phyloP scores from a whole-genome alignment of 148 eudicot species.

The Chenopodium suecicum region DNA sequence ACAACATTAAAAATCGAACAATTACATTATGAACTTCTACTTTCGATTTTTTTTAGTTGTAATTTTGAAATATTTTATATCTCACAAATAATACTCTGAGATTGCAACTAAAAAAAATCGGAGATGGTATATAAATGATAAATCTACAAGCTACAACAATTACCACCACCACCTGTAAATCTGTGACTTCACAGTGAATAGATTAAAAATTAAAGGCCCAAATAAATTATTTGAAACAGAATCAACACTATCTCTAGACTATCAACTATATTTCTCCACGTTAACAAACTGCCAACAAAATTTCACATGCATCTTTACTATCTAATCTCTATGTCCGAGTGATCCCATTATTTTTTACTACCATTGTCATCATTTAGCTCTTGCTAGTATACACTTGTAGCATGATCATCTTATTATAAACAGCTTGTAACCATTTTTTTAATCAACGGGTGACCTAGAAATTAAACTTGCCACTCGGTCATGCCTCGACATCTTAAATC shows the following conservation, averaged over 20 bases:
- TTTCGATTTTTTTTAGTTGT: no score
- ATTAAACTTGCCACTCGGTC: background rate
- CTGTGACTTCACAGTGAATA: background rate
- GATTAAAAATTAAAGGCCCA: background rate
- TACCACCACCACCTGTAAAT: background rate
- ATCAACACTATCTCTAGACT: background rate
- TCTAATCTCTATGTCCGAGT: background rate
- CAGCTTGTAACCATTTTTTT: background rate
- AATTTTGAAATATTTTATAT: no score
- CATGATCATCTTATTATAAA: no score
- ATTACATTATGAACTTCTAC: no score
- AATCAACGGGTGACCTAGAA: no score
- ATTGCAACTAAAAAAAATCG: no score
- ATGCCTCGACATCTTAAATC: background rate
- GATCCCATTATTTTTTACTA: background rate
- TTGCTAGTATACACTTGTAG: no score
- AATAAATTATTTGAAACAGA: no score
- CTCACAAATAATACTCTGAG: no score
- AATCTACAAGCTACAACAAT: no score
- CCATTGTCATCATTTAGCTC: background rate
- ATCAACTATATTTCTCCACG: background rate
- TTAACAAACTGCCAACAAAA: slow-evolving; percentile 13
- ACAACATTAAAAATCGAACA: no score
- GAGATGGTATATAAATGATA: no score
- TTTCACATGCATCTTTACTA: slow-evolving; percentile 14